A percentile compares a stretch with the other conserved stretches of the same genome.
Evolutionary conservation across 257 asterid species (phyloP).

Genomic region (Solanum appendiculatum): DNA sequence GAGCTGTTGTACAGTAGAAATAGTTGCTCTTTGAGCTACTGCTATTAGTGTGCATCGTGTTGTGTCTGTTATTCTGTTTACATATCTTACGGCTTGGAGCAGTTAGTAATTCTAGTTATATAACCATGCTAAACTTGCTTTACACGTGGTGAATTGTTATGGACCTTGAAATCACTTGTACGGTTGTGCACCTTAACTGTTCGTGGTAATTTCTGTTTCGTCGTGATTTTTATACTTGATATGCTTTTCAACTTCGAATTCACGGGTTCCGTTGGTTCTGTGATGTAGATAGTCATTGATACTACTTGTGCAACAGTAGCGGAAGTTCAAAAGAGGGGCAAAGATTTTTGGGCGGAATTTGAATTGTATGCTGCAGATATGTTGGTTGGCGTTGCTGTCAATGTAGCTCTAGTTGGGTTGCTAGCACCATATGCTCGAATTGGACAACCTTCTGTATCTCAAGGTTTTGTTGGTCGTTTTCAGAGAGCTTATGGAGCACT

Average conservation of each 20-base stretch:
- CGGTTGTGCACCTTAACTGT: not conserved
- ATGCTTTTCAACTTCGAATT: not conserved
- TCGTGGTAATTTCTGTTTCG: not conserved
- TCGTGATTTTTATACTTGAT: not conserved
- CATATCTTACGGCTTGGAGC: not conserved
- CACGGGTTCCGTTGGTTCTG: not conserved
- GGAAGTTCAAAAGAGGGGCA: conserved; percentile 92
- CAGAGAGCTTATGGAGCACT: conserved; percentile 74
- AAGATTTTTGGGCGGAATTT: conserved; percentile 96
- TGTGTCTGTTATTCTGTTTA: not conserved
- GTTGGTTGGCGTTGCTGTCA: conserved; percentile 85
- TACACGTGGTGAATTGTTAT: not conserved
- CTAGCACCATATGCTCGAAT: conserved; percentile 94
- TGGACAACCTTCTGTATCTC: conserved; percentile 58
- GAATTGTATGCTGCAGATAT: conserved; percentile 91
- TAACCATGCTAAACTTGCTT: not conserved
- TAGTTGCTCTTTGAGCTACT: not conserved
- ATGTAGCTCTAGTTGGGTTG: conserved; percentile 95
- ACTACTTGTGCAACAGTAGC: conserved; percentile 96
- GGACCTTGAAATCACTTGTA: not conserved
- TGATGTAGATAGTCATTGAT: conserved; percentile 76
- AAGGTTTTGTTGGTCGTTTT: conserved; percentile 55
- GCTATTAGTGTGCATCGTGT: not conserved
- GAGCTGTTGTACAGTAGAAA: not conserved
- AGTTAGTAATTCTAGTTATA: not conserved